Base-by-base conservation (phyloP, 805 yeast species). In the Ogataea henricii region DNA sequence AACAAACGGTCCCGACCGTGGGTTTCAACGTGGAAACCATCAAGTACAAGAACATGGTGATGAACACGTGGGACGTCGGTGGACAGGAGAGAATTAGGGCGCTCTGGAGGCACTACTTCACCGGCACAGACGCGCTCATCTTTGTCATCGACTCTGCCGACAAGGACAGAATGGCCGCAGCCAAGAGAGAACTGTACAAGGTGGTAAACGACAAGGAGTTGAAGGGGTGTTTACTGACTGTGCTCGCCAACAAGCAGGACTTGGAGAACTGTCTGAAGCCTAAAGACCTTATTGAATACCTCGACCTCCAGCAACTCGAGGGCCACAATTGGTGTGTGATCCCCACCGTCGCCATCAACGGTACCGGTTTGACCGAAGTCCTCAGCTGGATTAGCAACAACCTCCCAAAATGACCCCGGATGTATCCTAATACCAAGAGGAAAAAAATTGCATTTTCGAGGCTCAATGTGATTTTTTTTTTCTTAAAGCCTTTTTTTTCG, bases 51-150 rank as follows among this genome's bases (percentile, higher is more conserved):
- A 76, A 71, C 16, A 71, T 66, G 53, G 72, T 72, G 32, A 65
- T 87, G 54, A 83, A 84, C 55, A 67, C 86, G 17, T 87, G 96
- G 99, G 70, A 84, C 68, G 94, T 94, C 52, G 97, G 97, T 70
- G 97, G 97, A 65, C 97, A 89, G 72, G 95, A 87, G 61, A 76
- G 95, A 67, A 80, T 90, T 57, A 81, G 97, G 63, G 96, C 95
- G 0, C 74, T 91, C 49, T 91, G 98, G 97, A 82, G 97, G 68
- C 97, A 91, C 65, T 91, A 91, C 70, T 89, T 87, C 69, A 87
- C 96, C 10, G 96, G 96, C 32, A 89, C 97, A 4, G 87, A 89
- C 63, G 96, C 96, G 8, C 76, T 91, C 49, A 89, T 91, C 46
- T 91, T 88, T 66, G 97, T 91, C 46, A 85, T 91, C 51, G 98